Evolutionary conservation across 306 rosid genomes (phyloP).

Genomic region (Quercus cerris): DNA sequence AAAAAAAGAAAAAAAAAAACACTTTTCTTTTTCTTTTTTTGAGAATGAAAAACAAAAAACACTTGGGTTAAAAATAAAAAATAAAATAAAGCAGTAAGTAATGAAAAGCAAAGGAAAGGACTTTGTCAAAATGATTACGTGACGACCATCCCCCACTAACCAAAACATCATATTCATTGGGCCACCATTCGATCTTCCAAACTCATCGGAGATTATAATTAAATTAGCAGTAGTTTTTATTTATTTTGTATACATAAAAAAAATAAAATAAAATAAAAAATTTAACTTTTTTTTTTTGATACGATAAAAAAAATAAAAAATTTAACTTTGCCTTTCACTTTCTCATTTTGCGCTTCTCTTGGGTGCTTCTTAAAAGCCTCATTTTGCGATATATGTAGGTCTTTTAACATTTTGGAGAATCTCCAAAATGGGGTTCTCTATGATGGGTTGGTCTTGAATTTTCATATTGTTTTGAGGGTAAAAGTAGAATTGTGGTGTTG

Average conservation of each 20-base stretch:
- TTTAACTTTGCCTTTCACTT: not conserved
- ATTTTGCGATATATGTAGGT: not conserved
- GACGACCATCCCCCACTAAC: conserved; percentile 48
- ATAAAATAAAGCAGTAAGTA: not conserved
- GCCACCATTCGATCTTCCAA: conserved; percentile 55
- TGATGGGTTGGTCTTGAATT: conserved; percentile 15
- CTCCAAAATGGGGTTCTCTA: conserved; percentile 20
- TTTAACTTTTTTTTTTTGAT: not conserved
- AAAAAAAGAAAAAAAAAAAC: too few relatives aligned
- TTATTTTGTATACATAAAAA: not conserved
- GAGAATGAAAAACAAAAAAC: too few relatives aligned
- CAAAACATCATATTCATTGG: conserved; percentile 33
- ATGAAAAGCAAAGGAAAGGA: conserved; percentile 18
- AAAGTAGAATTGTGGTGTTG: not conserved
- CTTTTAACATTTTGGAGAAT: not conserved
- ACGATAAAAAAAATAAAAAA: too few relatives aligned
- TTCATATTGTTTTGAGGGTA: conserved; percentile 9
- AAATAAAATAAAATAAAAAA: too few relatives aligned
- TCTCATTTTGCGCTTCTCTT: not conserved
- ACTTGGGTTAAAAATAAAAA: not conserved
- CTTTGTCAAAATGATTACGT: conserved; percentile 52
- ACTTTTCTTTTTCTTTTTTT: too few relatives aligned
- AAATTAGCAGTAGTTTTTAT: not conserved
- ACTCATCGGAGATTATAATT: conserved; percentile 52
- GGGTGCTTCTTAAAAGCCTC: conserved; percentile 14